Percentiles rank a stretch among this genome's conserved stretches.
Evolutionary conservation across 768 basidiomycete genomes (phyloP).

Genomic region (Boletus sp.): DNA sequence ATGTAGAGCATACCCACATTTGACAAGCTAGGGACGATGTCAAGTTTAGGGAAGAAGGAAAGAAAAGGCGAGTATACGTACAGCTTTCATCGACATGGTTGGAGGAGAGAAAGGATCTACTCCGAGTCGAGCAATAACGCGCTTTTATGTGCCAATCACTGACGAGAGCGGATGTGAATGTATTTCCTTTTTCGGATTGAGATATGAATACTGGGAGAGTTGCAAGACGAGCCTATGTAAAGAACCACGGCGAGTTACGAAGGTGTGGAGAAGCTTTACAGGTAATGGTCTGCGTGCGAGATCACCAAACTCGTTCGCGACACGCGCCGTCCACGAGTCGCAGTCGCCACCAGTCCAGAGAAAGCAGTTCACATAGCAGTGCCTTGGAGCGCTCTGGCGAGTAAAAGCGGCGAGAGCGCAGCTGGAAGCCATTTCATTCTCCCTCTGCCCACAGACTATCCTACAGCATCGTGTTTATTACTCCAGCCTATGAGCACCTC

Average conservation of each 20-base stretch:
- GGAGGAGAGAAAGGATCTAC: not conserved
- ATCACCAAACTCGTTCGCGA: not conserved
- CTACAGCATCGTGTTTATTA: conserved; percentile 10
- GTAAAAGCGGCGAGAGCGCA: conserved; percentile 12
- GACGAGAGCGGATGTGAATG: not conserved
- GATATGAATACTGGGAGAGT: no score
- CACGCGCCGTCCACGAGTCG: conserved; percentile 23
- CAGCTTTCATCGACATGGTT: conserved; percentile 74
- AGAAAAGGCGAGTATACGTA: conserved; percentile 34
- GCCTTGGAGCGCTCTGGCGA: conserved; percentile 8
- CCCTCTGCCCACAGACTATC: conserved; percentile 4
- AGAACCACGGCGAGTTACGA: no score
- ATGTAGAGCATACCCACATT: conserved; percentile 43
- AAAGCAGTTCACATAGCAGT: conserved; percentile 8
- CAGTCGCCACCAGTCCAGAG: not conserved
- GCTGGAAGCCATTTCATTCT: not conserved
- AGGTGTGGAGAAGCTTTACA: no score
- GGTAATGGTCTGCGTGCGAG: no score
- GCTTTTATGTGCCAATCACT: not conserved
- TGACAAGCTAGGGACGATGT: conserved; percentile 46
- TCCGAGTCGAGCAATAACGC: no score
- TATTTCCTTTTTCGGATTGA: not conserved
- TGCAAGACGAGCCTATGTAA: no score
- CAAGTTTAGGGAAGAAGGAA: not conserved
- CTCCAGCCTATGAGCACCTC: conserved; percentile 26